Evolutionary conservation across 805 yeast genomes (phyloP), one percentile per base, ranked within the genome.

Genomic region (Saturnispora dispora): DNA sequence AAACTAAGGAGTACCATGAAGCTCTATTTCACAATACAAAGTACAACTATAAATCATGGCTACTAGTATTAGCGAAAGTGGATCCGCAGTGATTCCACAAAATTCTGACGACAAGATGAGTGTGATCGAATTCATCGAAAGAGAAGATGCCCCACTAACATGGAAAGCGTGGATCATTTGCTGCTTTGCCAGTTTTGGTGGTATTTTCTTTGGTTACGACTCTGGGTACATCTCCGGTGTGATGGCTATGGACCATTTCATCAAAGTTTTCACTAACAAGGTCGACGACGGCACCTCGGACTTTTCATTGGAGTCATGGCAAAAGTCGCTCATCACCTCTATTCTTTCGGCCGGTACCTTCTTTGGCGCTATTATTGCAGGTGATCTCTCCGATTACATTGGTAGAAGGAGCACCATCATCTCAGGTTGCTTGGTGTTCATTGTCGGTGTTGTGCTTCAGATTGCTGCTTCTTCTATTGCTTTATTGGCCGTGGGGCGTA

Each of bases 321-420:
- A 65, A 52, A 65, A 65, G 53, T 68, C 71, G 41, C 61, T 85
- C 41, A 78, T 83, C 46, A 83, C 85, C n/a, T 83, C 88, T n/a
- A 79, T 83, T 51, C 71, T 84, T 51, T 81, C 88, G 17, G 73
- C 81, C 51, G 90, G 90, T 56, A 83, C 88, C 15, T 81, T 82
- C 58, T 68, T 74, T 55, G 91, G 90, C 54, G 83, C 88, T 32
- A 67, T 83, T 44, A 58, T 72, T 51, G 82, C 82, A 36, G 81
- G 85, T 39, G 83, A 80, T 55, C 63, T 78, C 37, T 68, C 77
- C 25, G 71, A 68, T 53, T 54, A 47, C 50, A 63, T 67, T 53
- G 83, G 83, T 44, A 68, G 83, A 55, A 74, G 77, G 61, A 61
- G 73, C 39, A 73, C 75, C 41, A 71, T 77, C 45, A 57, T 76